Conservation (phyloP, 148 eudicot genomes). For the Oxyria digyna region DNA sequence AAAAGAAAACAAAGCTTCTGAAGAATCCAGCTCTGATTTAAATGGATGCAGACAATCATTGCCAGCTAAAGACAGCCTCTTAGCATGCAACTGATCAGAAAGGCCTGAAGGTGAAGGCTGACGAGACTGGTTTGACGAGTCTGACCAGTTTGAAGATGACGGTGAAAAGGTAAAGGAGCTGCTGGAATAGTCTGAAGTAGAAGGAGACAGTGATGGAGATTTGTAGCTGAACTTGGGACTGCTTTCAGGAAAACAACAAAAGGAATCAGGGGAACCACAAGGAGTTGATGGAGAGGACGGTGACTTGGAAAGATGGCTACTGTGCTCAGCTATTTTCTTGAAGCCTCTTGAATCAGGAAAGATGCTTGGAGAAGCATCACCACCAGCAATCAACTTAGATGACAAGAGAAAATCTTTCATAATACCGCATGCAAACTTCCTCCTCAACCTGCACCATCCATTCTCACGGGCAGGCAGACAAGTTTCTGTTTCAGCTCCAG, state of each 20-base stretch:
- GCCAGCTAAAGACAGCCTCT: constrained; percentile 15
- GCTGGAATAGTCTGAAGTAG: constrained; percentile 57
- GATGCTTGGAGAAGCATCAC: not conserved
- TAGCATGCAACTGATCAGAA: constrained; percentile 22
- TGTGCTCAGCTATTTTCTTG: not conserved
- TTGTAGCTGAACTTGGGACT: constrained; percentile 34
- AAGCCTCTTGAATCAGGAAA: not conserved
- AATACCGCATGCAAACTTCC: constrained; percentile 44
- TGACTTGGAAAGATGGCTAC: constrained; percentile 4
- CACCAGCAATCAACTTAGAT: not conserved
- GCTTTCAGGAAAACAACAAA: constrained; percentile 27
- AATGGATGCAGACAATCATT: constrained; percentile 17
- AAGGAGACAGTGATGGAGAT: constrained; percentile 64
- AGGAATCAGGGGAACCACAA: constrained; percentile 52
- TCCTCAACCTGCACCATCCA: constrained; percentile 69
- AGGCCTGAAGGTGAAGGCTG: constrained; percentile 53
- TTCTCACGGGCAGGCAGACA: constrained; percentile 54
- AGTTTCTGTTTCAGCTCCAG: constrained; percentile 43
- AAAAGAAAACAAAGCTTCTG: constrained; percentile 14
- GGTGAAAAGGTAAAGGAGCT: constrained; percentile 80
- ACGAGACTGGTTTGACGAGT: constrained; percentile 50
- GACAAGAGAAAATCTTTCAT: constrained; percentile 48
- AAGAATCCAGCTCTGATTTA: constrained; percentile 25
- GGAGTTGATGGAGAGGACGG: constrained; percentile 26
- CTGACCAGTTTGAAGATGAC: constrained; percentile 82